These are phyloP conservation scores for Colletotrichum tropicicola DNA, from an alignment of 2,329 filamentous ascomycete species.

Conservation along the genomic window DNA sequence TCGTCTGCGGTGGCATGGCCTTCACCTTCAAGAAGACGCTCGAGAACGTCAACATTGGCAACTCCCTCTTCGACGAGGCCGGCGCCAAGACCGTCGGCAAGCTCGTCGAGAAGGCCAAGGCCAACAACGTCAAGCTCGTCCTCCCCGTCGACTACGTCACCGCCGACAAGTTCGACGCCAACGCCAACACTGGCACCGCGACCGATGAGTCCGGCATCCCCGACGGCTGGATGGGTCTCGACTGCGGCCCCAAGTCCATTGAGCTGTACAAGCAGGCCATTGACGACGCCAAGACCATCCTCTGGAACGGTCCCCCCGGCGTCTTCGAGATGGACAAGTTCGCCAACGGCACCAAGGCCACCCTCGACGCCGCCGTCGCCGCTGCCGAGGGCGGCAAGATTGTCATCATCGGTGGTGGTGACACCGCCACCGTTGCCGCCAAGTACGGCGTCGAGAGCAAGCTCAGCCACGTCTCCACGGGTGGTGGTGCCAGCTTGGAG, in stretches of 20 bases:
- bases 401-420: slow-evolving; percentile 98
- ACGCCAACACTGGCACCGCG: slow-evolving; percentile 83
- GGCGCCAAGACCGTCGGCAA: slow-evolving; percentile 90
- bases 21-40: slow-evolving; percentile 99
- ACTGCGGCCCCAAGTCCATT: slow-evolving; percentile 89
- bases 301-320: slow-evolving; percentile 98
- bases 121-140: slow-evolving; percentile 94
- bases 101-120: slow-evolving; percentile 94
- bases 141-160: slow-evolving; percentile 96
- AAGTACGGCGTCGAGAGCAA: slow-evolving; percentile 97
- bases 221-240: slow-evolving; percentile 97
- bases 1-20: slow-evolving; percentile 97
- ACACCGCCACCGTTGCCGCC: slow-evolving; percentile 96
- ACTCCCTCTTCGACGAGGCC: slow-evolving; percentile 91
- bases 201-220: slow-evolving; percentile 91
- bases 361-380: slow-evolving; percentile 86
- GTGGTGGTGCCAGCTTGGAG: slow-evolving; percentile 94
- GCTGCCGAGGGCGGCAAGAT: slow-evolving; percentile 88
- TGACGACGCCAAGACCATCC: slow-evolving; percentile 89
- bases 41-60: slow-evolving; percentile 87
- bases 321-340: slow-evolving; percentile 99
- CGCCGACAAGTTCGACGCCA: slow-evolving; percentile 90
- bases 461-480: slow-evolving; percentile 97
- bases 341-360: slow-evolving; percentile 89
- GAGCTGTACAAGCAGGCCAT: slow-evolving; percentile 91